A percentile compares a stretch with the other conserved stretches of the same genome.
Evolutionary conservation across 148 eudicot genomes (phyloP).

Genomic region (Dysphania ambrosioides): DNA sequence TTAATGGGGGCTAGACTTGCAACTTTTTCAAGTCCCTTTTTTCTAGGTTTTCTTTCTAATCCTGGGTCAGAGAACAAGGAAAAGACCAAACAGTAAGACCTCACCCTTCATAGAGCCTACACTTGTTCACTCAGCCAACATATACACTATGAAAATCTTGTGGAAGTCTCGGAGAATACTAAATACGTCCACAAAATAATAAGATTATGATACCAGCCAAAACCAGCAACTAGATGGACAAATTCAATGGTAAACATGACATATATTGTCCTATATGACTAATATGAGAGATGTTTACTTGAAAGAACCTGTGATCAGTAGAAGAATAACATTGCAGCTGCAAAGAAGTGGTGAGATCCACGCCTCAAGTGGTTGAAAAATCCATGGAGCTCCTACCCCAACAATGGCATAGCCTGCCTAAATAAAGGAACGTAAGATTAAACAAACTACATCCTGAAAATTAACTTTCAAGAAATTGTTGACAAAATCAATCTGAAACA

Average conservation of each 20-base stretch:
- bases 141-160: neutral
- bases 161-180: neutral
- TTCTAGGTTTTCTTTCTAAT: no score
- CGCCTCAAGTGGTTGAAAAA: constrained; percentile 50
- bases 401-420: constrained; percentile 90
- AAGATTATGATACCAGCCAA: constrained; percentile 1
- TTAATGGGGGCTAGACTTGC: no score
- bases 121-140: neutral
- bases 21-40: no score
- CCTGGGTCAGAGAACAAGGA: no score
- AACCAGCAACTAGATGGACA: constrained; percentile 2
- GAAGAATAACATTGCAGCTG: constrained; percentile 73
- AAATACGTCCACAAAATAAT: neutral
- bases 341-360: constrained; percentile 66
- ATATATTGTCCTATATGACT: neutral
- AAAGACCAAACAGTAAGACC: no score
- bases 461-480: neutral
- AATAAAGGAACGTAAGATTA: constrained; percentile 28
- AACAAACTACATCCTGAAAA: neutral
- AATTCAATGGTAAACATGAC: neutral
- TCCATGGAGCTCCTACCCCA: constrained; percentile 80
- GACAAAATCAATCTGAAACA: neutral
- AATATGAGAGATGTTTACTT: constrained; percentile 7
- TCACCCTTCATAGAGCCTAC: no score
- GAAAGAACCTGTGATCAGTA: constrained; percentile 71